Percentiles rank a stretch among this genome's conserved stretches.
phyloP scores from a whole-genome alignment of 331 rosid genomes.

The Quercus phellos region DNA sequence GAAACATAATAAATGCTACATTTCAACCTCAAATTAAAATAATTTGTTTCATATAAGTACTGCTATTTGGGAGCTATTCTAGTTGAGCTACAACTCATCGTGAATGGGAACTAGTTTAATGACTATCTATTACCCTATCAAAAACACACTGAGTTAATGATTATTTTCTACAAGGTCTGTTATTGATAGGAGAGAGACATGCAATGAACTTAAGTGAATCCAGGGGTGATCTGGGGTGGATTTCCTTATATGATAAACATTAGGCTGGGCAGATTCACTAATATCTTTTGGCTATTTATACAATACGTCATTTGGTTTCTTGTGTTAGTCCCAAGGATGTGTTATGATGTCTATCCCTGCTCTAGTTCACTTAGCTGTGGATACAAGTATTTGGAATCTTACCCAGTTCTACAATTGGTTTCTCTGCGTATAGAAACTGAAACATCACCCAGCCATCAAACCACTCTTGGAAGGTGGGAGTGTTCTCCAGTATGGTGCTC shows the following conservation, averaged over 20 bases:
- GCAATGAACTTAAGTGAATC: background rate
- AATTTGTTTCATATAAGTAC: background rate
- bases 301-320: conserved; percentile 18
- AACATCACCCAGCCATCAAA: conserved; percentile 84
- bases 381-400: background rate
- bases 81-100: background rate
- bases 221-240: background rate
- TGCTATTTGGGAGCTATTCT: background rate
- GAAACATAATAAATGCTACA: background rate
- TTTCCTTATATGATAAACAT: background rate
- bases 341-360: background rate
- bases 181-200: background rate
- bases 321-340: background rate
- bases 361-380: background rate
- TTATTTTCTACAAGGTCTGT: background rate
- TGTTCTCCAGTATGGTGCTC: conserved; percentile 90
- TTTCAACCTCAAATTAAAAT: too few species aligned
- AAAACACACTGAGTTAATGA: background rate
- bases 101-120: background rate
- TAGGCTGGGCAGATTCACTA: conserved; percentile 1
- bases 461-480: conserved; percentile 77
- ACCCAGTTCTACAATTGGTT: conserved; percentile 8
- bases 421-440: conserved; percentile 55
- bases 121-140: background rate
- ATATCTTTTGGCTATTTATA: conserved; percentile 1